Base-by-base conservation (phyloP, 768 basidiomycete species). In the Cubamyces lactineus region DNA sequence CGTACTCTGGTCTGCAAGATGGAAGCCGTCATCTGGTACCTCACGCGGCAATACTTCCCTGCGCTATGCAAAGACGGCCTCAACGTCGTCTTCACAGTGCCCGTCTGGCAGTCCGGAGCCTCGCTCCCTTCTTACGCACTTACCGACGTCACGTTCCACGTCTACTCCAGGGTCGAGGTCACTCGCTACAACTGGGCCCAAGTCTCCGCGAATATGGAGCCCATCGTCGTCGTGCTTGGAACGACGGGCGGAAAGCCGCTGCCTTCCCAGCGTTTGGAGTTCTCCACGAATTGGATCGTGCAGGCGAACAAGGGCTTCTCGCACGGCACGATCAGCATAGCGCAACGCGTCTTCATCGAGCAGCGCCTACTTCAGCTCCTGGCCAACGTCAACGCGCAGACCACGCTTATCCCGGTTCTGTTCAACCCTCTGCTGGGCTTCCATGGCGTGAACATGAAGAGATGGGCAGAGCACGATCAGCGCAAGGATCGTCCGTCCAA, bases 41-140 rank as follows among this genome's bases (percentile, higher is more conserved):
- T 71, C 56, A 57, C 63, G 45, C 40, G 65, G n/a, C 51, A 66
- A 61, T 74, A 74, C 65, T 64, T 74, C 54, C 43, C 63, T 3
- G 62, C 64, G 38, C 41, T 74, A 28, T 46, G 53, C 21, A 26
- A 62, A 5, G 59, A 61, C 21, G 71, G 68, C 30, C 58, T 65
- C 42, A 61, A 73, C 66, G 53, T 73, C 58, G 53, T 73, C 57
- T 65, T 70, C 56, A 68, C 65, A 30, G 30, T 73, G 24, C 73
- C 73, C 19, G 47, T 71, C 21, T 69, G 63, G 60, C 65, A 61
- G 24, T 39, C 52, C 17, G 48, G 39, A 1, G 7, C 28, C 6
- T 54, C 60, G 4, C 54, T 64, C 19, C 64, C 64, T 12, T 62
- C 63, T 7, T 67, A 64, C 49, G 61, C 67, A 30, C 65, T 72